Base-by-base conservation (phyloP, 208 protist genomes). In the Sergeia podlipaevii region DNA sequence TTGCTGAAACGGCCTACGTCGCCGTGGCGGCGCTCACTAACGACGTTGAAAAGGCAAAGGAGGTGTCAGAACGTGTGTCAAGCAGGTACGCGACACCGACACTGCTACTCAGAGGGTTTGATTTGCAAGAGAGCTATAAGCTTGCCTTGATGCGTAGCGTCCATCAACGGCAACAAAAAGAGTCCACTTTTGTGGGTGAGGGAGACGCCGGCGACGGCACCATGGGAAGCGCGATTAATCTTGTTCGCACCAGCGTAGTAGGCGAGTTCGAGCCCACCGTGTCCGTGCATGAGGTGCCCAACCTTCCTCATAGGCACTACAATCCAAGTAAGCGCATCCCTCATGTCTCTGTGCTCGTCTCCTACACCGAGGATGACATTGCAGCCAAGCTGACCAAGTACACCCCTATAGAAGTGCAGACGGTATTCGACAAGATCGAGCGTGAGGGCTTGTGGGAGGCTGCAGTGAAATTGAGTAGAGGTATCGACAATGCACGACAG, bases 291-390 rank as follows among this genome's bases (percentile, higher is more conserved):
- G 57, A 87, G 27, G 49, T 50, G 10, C 79, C 84, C 10, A 65
- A 67, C 29, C 69, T 91, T 10, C 80, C 84, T 4, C 84, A 88
- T 30, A 62, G 84, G 4, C 73, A 74, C 41, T 88, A 80, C 65
- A 78, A 77, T 52, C 71, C 46, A 1, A 36, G 60, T 11, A 77
- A 70, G 21, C 63, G 71, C 4, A 73, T 69, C 15, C 53, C 60
- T 3, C 66, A 77, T 44, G 65, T 78, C 0, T 60, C 60, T 13
- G 46, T 60, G 4, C 60, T 86, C 30, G 47, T 75, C 15, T 54
- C 39, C 8, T 71, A 50, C 23, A 53, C 70, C 0, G 60, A 76
- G 52, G 49, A 77, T 0, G 72, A 82, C 6, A 57, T 92, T 20
- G 21, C 27, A 23, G 65, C 33, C 4, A 20, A 46, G 7, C 33